These are phyloP conservation scores for Eutypa lata DNA, from an alignment of 2,329 filamentous ascomycete genomes.

Conservation along the genomic window DNA sequence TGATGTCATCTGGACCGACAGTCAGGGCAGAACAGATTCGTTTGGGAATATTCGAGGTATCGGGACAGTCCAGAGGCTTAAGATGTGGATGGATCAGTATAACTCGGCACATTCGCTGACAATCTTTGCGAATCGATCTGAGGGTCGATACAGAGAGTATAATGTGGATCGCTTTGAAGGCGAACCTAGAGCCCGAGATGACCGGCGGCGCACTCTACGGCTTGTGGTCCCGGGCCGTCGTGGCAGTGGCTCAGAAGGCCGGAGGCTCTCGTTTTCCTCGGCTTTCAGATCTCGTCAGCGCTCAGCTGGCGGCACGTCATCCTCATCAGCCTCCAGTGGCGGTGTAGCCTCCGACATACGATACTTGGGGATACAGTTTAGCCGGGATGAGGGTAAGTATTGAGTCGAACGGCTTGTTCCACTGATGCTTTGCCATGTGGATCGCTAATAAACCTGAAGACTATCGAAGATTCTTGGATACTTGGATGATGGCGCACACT, in stretches of 20 bases:
- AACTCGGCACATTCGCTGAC: constrained; percentile 46
- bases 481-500: constrained; percentile 43
- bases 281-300: constrained; percentile 6
- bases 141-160: constrained; percentile 45
- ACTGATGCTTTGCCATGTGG: background rate
- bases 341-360: constrained; percentile 38
- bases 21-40: constrained; percentile 45
- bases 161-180: constrained; percentile 45
- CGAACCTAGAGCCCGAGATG: constrained; percentile 43
- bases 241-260: constrained; percentile 37
- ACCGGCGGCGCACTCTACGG: constrained; percentile 42
- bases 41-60: constrained; percentile 50
- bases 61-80: constrained; percentile 49
- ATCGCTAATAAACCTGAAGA: constrained; percentile 26
- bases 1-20: constrained; percentile 51
- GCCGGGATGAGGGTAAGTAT: constrained; percentile 40
- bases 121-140: constrained; percentile 44
- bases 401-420: background rate
- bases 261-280: constrained; percentile 9
- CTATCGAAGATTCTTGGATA: constrained; percentile 44
- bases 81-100: constrained; percentile 49
- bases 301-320: constrained; percentile 6
- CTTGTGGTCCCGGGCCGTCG: constrained; percentile 39
- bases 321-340: constrained; percentile 9
- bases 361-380: constrained; percentile 49